A percentile compares a stretch with the other conserved stretches of the same genome.
Evolutionary conservation across 2,329 filamentous ascomycete genomes (phyloP).

Genomic region (Talaromyces islandicus): DNA sequence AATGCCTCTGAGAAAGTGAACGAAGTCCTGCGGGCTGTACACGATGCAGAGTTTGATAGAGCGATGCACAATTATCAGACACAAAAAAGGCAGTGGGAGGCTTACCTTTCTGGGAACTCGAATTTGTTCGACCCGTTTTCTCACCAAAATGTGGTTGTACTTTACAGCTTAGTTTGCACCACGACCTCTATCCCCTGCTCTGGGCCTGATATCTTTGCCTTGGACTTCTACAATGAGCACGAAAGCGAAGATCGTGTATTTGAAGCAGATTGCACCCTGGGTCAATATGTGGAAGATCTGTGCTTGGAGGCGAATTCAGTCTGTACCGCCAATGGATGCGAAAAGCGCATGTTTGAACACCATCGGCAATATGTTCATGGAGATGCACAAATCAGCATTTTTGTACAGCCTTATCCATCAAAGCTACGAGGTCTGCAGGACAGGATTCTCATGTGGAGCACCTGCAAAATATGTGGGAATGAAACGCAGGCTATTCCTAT

Average conservation of each 20-base stretch:
- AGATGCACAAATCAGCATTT: slow-evolving; percentile 84
- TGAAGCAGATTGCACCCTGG: slow-evolving; percentile 80
- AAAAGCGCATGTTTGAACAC: slow-evolving; percentile 83
- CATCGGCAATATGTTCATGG: slow-evolving; percentile 97
- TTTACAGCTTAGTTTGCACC: slow-evolving; percentile 92
- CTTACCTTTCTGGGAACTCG: slow-evolving; percentile 79
- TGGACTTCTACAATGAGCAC: slow-evolving; percentile 92
- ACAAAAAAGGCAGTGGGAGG: slow-evolving; percentile 93
- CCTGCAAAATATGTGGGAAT: slow-evolving; percentile 83
- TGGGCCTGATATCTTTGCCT: slow-evolving; percentile 81
- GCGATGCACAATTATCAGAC: slow-evolving; percentile 89
- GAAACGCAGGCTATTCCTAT: slow-evolving; percentile 86
- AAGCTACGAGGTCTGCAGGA: slow-evolving; percentile 61
- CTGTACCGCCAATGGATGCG: slow-evolving; percentile 79
- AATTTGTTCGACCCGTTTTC: slow-evolving; percentile 91
- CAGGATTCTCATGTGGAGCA: slow-evolving; percentile 95
- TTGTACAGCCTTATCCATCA: slow-evolving; percentile 69
- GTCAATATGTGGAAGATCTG: slow-evolving; percentile 90
- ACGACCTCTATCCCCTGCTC: slow-evolving; percentile 88
- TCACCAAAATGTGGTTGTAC: slow-evolving; percentile 91
- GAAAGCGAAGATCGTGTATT: slow-evolving; percentile 63
- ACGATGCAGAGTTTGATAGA: slow-evolving; percentile 95
- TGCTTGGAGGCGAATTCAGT: slow-evolving; percentile 69
- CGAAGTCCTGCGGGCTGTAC: slow-evolving; percentile 88
- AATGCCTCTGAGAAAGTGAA: slow-evolving; percentile 80